Base-by-base conservation (phyloP, 768 basidiomycete species). In the Pleurotus pulmonarius region DNA sequence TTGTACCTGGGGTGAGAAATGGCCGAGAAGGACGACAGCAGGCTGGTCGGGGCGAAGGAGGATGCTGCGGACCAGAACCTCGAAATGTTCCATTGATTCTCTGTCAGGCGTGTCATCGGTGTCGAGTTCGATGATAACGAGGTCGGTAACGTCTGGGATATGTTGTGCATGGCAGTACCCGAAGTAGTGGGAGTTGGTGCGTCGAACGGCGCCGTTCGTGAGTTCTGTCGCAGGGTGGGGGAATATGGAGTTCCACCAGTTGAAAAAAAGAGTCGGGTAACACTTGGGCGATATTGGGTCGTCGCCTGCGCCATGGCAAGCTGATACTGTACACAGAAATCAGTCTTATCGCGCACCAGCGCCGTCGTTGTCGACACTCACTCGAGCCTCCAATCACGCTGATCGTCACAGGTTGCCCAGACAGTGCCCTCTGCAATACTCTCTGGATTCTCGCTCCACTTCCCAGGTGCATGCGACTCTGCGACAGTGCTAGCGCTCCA, bases 241-340 rank as follows among this genome's bases (percentile, higher is more conserved):
- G 73, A 99, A 99, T n/a, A 98, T 83, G 54, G 78, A 81, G 72
- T 95, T 93, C 92, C 96, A 97, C 96, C 97, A 99, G 49, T 87
- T 77, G 77, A 98, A 98, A 75, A 98, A 92, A 53, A 85, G 84
- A n/a, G 90, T 86, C 1, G 97, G 96, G 71, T 98, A 99, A 69
- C 96, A 95, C 60, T 72, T 72, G 0, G 90, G 78, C 0, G 91
- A 83, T 56, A 97, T 77, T 3, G 92, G 93, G 68, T 95, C 91
- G 65, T 95, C 88, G 1, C 94, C 95, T 7, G 94, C 88, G 18
- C 95, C 94, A 65, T 95, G 90, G 67, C 94, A 98, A 1, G 94
- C 85, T 55, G 94, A 94, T 16, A 97, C 94, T 94, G 67, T 37
- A 61, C 16, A 24, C 57, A 37, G 34, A 56, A 34, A 11, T 29